Conservation (phyloP, 371 early-diverging fungal genomes). For the Mortierella sp. region DNA sequence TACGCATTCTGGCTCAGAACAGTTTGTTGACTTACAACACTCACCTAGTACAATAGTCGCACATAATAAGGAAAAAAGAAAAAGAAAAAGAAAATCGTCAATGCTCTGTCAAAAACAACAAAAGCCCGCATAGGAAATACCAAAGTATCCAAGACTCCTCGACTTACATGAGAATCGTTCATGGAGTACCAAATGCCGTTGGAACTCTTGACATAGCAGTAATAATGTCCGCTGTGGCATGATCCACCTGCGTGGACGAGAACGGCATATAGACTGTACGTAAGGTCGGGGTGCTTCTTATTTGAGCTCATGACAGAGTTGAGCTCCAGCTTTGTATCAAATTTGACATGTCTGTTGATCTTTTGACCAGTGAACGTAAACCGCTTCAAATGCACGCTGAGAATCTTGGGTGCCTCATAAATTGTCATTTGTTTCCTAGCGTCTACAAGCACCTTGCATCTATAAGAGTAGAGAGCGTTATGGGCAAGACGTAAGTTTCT, state of each 20-base stretch:
- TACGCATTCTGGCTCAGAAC: slow-evolving; percentile 84
- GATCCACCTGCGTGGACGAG: slow-evolving; percentile 83
- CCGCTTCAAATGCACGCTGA: slow-evolving; percentile 84
- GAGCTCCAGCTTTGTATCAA: slow-evolving; percentile 60
- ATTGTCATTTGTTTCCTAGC: slow-evolving; percentile 87
- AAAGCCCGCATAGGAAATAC: too few species aligned
- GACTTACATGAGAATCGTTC: slow-evolving; percentile 81
- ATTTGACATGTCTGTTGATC: slow-evolving; percentile 63
- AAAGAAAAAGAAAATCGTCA: too few species aligned
- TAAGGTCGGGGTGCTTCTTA: slow-evolving; percentile 45
- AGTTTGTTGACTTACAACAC: slow-evolving; percentile 67
- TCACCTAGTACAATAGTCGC: slow-evolving; percentile 55
- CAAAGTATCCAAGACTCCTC: too few species aligned
- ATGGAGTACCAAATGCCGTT: slow-evolving; percentile 82
- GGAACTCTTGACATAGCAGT: slow-evolving; percentile 79
- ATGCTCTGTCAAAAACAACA: too few species aligned
- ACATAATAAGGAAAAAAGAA: not conserved
- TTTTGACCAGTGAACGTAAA: slow-evolving; percentile 79
- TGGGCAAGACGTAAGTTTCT: not conserved
- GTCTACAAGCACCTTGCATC: slow-evolving; percentile 74
- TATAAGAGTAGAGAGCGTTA: slow-evolving; percentile 34
- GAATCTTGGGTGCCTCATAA: slow-evolving; percentile 70
- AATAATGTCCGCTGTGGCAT: slow-evolving; percentile 86
- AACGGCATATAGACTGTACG: slow-evolving; percentile 78
- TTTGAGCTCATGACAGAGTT: slow-evolving; percentile 53